A percentile compares a stretch with the other conserved stretches of the same genome.
phyloP scores from a whole-genome alignment of 768 basidiomycete species.

The Psilocybe sp. region DNA sequence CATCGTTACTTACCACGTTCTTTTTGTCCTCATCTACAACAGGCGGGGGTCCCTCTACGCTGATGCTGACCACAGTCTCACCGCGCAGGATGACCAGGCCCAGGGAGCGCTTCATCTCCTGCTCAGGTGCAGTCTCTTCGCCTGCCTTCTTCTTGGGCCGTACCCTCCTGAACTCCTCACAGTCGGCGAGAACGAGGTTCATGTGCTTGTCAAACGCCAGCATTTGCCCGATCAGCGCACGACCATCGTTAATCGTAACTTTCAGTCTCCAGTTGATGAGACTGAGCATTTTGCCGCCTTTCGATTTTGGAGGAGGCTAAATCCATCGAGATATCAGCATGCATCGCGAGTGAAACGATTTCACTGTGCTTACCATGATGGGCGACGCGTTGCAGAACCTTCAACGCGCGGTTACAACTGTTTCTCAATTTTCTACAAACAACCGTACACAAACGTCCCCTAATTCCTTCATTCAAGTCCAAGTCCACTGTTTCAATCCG shows the following conservation, averaged over 20 bases:
- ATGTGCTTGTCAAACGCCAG: conserved; percentile 99
- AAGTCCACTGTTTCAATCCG: too few species aligned
- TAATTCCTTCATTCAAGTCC: too few species aligned
- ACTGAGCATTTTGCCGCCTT: conserved; percentile 96
- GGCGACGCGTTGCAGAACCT: conserved; percentile 27
- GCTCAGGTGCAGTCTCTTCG: conserved; percentile 72
- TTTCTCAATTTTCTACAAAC: conserved; percentile 15
- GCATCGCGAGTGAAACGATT: not conserved
- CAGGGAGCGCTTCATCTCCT: conserved; percentile 94
- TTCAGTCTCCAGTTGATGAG: conserved; percentile 98
- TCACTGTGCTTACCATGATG: conserved; percentile 50
- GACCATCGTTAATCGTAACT: conserved; percentile 96
- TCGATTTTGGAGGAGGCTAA: conserved; percentile 93
- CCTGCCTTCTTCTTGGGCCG: conserved; percentile 90
- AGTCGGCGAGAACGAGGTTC: conserved; percentile 98
- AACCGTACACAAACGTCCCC: conserved; percentile 12
- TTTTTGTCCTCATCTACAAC: conserved; percentile 88
- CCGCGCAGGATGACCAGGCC: conserved; percentile 97
- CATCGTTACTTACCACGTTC: conserved; percentile 52
- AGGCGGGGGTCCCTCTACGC: conserved; percentile 94
- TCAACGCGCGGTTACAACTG: conserved; percentile 12
- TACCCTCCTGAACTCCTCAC: conserved; percentile 95
- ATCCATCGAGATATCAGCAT: conserved; percentile 6
- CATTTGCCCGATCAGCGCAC: conserved; percentile 96
- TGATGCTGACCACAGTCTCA: conserved; percentile 93